Evolutionary conservation across 257 asterid species (phyloP), one percentile per base, ranked within the genome.

Genomic region (Craterostigma plantagineum): DNA sequence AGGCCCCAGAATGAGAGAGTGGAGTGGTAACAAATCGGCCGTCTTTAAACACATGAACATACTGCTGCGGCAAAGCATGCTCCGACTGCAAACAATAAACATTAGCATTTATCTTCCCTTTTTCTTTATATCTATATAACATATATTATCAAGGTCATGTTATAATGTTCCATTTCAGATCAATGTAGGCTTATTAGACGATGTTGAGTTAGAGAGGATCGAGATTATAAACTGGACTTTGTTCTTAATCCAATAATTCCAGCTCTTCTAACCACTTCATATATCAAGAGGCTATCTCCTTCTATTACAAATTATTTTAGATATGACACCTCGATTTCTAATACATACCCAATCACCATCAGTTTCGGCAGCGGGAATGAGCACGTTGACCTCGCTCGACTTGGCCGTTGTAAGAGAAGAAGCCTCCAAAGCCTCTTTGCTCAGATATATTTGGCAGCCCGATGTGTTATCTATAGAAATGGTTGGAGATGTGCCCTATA

Each of bases 301-400:
- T n/a, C n/a, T n/a, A n/a, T n/a, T n/a, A n/a, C n/a, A n/a, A n/a
- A n/a, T n/a, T n/a, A n/a, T n/a, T n/a, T n/a, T n/a, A n/a, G n/a
- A n/a, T n/a, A n/a, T n/a, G n/a, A n/a, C n/a, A n/a, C n/a, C n/a
- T n/a, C n/a, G n/a, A n/a, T n/a, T n/a, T n/a, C n/a, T n/a, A n/a
- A n/a, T n/a, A n/a, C 81, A 46, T 90, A 90, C 99, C 99, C 92
- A 90, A 56, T 90, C 99, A 59, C 74, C 80, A 54, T 83, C 79
- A 9, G 91, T 46, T 38, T 66, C 83, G 10, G 86, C 60, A 42
- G 76, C 92, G 56, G 99, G 99, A 16, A 83, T 85, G 69, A 90
- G 38, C 7, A 90, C 79, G 51, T 90, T 90, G 62, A 90, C 52
- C 53, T 90, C 95, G 61, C 92, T 83, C 4, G 95, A 83, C 81